Base-by-base conservation (phyloP, 768 basidiomycete genomes). In the Suillus weaverae region DNA sequence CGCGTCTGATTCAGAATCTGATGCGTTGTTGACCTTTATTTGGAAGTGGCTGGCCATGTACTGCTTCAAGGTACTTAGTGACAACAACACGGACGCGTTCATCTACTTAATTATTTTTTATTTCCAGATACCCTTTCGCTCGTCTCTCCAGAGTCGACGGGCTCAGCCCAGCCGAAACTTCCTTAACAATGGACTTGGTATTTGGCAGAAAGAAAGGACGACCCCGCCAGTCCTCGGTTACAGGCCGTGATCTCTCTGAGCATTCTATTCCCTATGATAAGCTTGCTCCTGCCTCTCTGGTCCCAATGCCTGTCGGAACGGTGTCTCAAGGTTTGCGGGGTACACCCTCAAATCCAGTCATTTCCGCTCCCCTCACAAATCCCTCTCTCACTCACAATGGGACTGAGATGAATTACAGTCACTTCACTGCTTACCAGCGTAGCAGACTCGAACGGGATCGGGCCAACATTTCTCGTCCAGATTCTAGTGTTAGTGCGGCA, bases 281-380 rank as follows among this genome's bases (percentile, higher is more conserved):
- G 73, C 81, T 89, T 41, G 81, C 81, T 26, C 77, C 84, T n/a
- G 78, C 84, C 43, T 77, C 82, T 39, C 84, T 84, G 61, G 84
- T 89, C 55, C 90, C 90, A 32, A 70, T 88, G 44, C 76, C 89
- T 44, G 85, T 86, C 57, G 79, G 76, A 30, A 85, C 85, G 9
- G 75, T 84, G 60, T 84, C 81, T 39, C 87, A 89, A 71, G 85
- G 82, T 50, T 74, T 86, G 41, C 81, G 83, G 72, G 84, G 83
- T 60, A 67, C 44, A 54, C 57, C 64, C 1, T 41, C 61, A 11
- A 70, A 69, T 20, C 67, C 77, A 26, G 74, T 68, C 57, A 94
- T 94, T 68, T 93, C 91, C 36, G 92, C 92, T 5, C 92, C 92
- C 9, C 89, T 90, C 70, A 92, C 92, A 32, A 94, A 94, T 70